Evolutionary conservation across 805 yeast genomes (phyloP).

Genomic region (Zygoascus ofunaensis): DNA sequence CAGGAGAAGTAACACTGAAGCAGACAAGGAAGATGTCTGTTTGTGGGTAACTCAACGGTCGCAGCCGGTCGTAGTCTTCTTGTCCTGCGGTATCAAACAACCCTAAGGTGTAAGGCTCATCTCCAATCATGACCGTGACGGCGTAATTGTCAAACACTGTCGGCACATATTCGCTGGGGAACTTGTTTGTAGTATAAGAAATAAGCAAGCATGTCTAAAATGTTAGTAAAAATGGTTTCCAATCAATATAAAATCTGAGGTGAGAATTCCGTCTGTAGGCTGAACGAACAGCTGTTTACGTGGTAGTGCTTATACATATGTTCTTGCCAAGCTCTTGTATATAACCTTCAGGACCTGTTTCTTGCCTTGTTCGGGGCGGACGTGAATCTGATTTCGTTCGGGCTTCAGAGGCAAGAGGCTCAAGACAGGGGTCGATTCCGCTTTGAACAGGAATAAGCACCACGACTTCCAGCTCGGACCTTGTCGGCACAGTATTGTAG

Average conservation of each 20-base stretch:
- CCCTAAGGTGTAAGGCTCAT: constrained; percentile 96
- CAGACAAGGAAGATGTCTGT: constrained; percentile 95
- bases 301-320: constrained; percentile 8
- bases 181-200: constrained; percentile 92
- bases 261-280: too few relatives aligned
- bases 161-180: constrained; percentile 97
- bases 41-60: constrained; percentile 94
- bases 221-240: not conserved
- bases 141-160: constrained; percentile 84
- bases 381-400: too few relatives aligned
- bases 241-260: too few relatives aligned
- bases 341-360: too few relatives aligned
- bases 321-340: too few relatives aligned
- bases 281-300: constrained; percentile 7
- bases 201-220: constrained; percentile 75
- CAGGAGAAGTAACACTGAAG: constrained; percentile 93
- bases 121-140: constrained; percentile 60
- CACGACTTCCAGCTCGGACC: too few relatives aligned
- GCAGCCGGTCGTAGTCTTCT: constrained; percentile 95
- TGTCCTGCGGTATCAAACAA: constrained; percentile 98
- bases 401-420: too few relatives aligned
- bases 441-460: too few relatives aligned
- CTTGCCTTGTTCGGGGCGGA: too few relatives aligned
- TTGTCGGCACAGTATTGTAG: too few relatives aligned
- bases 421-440: too few relatives aligned